A percentile compares a stretch with the other conserved stretches of the same genome.
phyloP scores from a whole-genome alignment of 768 basidiomycete genomes.

The Termitomyces sp. region DNA sequence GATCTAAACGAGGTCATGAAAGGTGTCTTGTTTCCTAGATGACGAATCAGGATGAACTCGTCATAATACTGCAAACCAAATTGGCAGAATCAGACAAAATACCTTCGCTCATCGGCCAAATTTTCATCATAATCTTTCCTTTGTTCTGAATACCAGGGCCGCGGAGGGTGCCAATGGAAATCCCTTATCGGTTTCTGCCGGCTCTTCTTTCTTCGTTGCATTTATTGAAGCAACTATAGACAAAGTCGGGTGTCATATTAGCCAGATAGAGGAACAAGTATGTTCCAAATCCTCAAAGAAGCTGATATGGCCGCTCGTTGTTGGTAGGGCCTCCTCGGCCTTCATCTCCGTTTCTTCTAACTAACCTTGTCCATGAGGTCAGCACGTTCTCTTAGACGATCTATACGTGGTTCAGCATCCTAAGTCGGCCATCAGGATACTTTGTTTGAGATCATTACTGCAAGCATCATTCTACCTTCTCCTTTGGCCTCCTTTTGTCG shows the following conservation, averaged over 20 bases:
- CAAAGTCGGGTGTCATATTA: neutral
- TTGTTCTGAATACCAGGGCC: constrained; percentile 64
- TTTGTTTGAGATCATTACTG: constrained; percentile 32
- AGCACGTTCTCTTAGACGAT: constrained; percentile 56
- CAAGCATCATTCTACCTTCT: constrained; percentile 68
- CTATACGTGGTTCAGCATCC: constrained; percentile 81
- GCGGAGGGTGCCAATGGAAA: constrained; percentile 67
- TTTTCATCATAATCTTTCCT: constrained; percentile 11
- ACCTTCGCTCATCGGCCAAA: neutral
- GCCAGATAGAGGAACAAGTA: constrained; percentile 9
- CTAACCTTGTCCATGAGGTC: constrained; percentile 28
- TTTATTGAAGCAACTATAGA: constrained; percentile 39
- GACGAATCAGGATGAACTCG: too few relatives aligned
- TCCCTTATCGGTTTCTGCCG: constrained; percentile 62
- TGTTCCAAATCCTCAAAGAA: constrained; percentile 80
- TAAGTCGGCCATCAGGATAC: constrained; percentile 24
- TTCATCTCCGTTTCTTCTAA: constrained; percentile 32
- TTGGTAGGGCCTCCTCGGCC: constrained; percentile 35
- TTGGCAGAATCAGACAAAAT: too few relatives aligned
- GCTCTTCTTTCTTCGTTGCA: constrained; percentile 41
- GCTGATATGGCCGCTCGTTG: constrained; percentile 70
- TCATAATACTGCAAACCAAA: too few relatives aligned
- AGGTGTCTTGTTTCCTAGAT: too few relatives aligned
- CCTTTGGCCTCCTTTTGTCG: constrained; percentile 57
- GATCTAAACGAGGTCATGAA: too few relatives aligned